Base-by-base conservation (phyloP, 2,329 filamentous ascomycete genomes). In the Phaeosphaeria sp. region DNA sequence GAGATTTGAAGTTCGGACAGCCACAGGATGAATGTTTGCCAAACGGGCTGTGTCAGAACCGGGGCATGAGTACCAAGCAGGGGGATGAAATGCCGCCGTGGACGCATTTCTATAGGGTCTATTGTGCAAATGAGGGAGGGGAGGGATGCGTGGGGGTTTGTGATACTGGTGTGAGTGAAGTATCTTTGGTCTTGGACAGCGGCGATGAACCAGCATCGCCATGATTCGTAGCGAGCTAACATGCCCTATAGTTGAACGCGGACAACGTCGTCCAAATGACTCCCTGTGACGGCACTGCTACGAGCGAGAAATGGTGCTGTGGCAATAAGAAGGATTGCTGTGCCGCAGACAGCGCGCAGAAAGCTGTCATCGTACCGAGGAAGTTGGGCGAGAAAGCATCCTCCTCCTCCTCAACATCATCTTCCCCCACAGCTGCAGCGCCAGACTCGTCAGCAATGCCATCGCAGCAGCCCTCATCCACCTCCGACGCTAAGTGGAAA, bases 21-120 rank as follows among this genome's bases (percentile, higher is more conserved):
- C 52, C 60, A 0, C 25, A 46, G 2, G 62, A 65, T 49, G 57
- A 59, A 49, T 65, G 62, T 33, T 42, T 65, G n/a, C 53, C 55
- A 6, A 65, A 65, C 23, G 62, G 60, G 10, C 23, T 65, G 15
- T 65, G 62, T 22, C 55, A 55, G 33, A 63, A 65, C 25, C 51
- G 54, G n/a, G 36, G 46, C 21, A 47, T 47, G 6, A 54, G 48
- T 30, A 52, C 25, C 6, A 41, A 10, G 1, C 42, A 22, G 18
- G 57, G 50, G 1, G 22, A 30, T 17, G 44, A 41, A 9, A 3
- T 1, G 21, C 46, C 48, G 17, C 33, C 25, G 15, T 61, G 55
- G 50, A 57, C 52, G 3, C 46, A 47, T 10, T 63, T 50, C 46
- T 64, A 56, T 43, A 25, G 58, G 1, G 50, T 59, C 1, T 59